Base-by-base conservation (phyloP, 2,329 filamentous ascomycete genomes). In the Cladosporium sp. region DNA sequence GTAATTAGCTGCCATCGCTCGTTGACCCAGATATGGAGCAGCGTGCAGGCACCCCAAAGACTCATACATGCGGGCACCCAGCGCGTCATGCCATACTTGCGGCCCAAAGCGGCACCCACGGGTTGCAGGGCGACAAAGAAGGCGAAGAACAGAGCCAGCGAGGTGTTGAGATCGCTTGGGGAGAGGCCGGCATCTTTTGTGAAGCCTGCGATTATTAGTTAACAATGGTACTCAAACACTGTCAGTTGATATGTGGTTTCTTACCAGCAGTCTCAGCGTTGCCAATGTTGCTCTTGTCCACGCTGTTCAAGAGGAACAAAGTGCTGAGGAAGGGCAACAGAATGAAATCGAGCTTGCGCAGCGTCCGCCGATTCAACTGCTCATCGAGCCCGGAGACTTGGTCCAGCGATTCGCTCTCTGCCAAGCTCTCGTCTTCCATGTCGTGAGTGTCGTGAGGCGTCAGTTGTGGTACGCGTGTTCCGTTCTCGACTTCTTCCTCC, bases 21-120 rank as follows among this genome's bases (percentile, higher is more conserved):
- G 43, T 66, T 66, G 19, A 78, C 70, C 67, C 71, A 75, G 4
- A 74, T 70, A 58, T 78, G 75, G 51, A 74, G 55, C 6, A 74
- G 70, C 0, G 77, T 79, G 35, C 70, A 72, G 13, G 78, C 46
- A 0, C 77, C 77, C 77, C 77, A 80, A 2, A 78, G 58, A 33
- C 74, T 68, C 80, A 82, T 82, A 59, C 79, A 78, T 10, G 68
- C 66, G 0, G 79, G 78, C n/a, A 83, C 78, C 74, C 77, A 82
- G 32, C 70, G 63, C 32, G 74, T 72, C 68, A 80, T 79, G 58
- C 72, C 74, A 70, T 72, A 84, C 58, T 77, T 76, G 54, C 79
- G 66, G 33, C 83, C 72, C 56, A 85, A 77, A 10, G 78, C 78
- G 0, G 79, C 78, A 3, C 78, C 79, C 1, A 78, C 65, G 0